phyloP scores from a whole-genome alignment of 2,329 filamentous ascomycete genomes.

The Teratosphaeria zuluensis region DNA sequence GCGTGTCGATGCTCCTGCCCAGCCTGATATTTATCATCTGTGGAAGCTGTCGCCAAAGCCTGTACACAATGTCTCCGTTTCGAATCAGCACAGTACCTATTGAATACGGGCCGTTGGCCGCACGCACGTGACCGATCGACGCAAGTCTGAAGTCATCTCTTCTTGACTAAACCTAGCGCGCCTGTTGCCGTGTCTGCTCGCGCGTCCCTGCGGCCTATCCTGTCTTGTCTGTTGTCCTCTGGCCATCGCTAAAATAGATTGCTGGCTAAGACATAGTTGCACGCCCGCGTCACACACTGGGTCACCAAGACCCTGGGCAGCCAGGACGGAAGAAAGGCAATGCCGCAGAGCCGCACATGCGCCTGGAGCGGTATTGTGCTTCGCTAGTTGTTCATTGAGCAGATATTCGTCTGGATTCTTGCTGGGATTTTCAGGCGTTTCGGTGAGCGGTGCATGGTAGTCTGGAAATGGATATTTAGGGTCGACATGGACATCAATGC shows the following conservation, averaged over 20 bases:
- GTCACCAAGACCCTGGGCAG: not conserved
- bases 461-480: not conserved
- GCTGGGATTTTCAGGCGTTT: not conserved
- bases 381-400: not conserved
- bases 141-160: not conserved
- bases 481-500: slow-evolving; percentile 41
- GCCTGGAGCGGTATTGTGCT: not conserved
- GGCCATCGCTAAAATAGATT: not conserved
- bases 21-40: too few relatives aligned
- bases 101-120: too few relatives aligned
- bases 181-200: not conserved
- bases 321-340: not conserved
- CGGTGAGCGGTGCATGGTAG: not conserved
- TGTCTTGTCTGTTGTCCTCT: not conserved
- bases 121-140: not conserved
- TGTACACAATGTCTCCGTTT: too few relatives aligned
- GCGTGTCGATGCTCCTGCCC: too few relatives aligned
- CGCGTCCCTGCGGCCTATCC: not conserved
- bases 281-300: not conserved
- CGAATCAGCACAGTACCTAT: too few relatives aligned
- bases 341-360: not conserved
- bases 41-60: too few relatives aligned
- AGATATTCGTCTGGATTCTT: not conserved
- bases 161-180: not conserved
- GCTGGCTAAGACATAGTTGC: not conserved